Evolutionary conservation across 2,329 filamentous ascomycete genomes (phyloP), one percentile per base, ranked within the genome.

Genomic region (Pyrenophora teres): DNA sequence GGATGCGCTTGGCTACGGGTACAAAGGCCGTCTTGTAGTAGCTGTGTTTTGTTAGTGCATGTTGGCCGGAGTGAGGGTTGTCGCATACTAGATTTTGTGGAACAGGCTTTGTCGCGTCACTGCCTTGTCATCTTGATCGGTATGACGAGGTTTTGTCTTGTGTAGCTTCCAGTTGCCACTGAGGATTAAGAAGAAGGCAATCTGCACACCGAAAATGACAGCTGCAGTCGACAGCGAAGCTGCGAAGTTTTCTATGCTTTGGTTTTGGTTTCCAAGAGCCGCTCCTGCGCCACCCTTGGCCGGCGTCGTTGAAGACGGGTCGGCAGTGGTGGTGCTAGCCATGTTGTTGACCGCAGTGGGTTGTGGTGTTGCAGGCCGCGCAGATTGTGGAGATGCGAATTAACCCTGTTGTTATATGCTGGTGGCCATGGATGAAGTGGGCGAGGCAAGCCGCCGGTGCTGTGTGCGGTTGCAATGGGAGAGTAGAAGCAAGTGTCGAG

Each of bases 1-100:
- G 57, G 30, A 74, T 70, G 33, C 70, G 69, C 40, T 68, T 67
- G 47, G 68, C 65, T 48, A 71, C 63, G 18, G 71, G 61, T 4
- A 75, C 70, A 30, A 72, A 75, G 46, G 70, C 62, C 6, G 70
- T 72, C 50, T 73, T 73, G 63, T 73, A 73, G 58, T 71, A 73
- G 56, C 71, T 72, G 38, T 6, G 3, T 4, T 2, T 8, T n/a
- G 55, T 70, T 33, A 71, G 63, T 35, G 32, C n/a, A 46, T 10
- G 23, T 51, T 23, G 21, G 39, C 6, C 12, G 8, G 21, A 3
- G 27, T 19, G 15, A n/a, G 31, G 38, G 19, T 36, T 25, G 18
- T 25, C 12, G 40, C 69, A 44, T 58, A 72, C 70, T 74, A 74
- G 44, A 74, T 74, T 46, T 70, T 71, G 51, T 68, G 67, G 56